Conservation (phyloP, 352 stramenopile genomes). For the Elongisporangium undulatum region DNA sequence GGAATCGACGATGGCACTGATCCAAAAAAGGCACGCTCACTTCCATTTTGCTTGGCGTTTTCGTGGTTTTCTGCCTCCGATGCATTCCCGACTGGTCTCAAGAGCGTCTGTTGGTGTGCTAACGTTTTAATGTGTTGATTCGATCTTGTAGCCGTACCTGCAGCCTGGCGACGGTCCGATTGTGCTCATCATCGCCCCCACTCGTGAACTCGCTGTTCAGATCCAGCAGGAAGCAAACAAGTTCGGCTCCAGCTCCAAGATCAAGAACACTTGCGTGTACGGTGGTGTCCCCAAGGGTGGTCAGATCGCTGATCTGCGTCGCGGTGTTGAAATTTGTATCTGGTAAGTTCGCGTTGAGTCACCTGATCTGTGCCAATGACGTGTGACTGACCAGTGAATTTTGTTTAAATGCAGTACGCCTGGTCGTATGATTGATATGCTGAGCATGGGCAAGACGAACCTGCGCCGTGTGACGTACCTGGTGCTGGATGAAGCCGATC, state of each 20-base stretch:
- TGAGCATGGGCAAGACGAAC: conserved; percentile 95
- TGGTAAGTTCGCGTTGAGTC: conserved; percentile 25
- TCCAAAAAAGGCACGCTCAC: not conserved
- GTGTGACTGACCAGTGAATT: not conserved
- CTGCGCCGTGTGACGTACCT: conserved; percentile 97
- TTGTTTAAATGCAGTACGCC: conserved; percentile 67
- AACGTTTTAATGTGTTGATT: conserved; percentile 21
- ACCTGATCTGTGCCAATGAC: too few species aligned
- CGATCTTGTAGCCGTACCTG: conserved; percentile 69
- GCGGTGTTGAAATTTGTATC: conserved; percentile 83
- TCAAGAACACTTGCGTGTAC: conserved; percentile 99
- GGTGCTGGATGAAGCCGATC: conserved; percentile 98
- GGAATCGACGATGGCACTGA: not conserved
- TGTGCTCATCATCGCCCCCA: conserved; percentile 97
- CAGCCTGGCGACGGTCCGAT: conserved; percentile 99
- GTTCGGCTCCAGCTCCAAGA: conserved; percentile 96
- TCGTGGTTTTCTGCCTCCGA: conserved; percentile 26
- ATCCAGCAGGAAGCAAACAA: conserved; percentile 99
- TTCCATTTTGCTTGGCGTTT: not conserved
- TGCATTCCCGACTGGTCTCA: not conserved
- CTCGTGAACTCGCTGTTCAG: conserved; percentile 98
- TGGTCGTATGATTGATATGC: conserved; percentile 97
- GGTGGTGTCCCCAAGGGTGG: conserved; percentile 95
- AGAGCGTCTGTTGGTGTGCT: conserved; percentile 8
- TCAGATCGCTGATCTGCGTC: conserved; percentile 85